Conservation (phyloP, 75 land plant genomes). For the Cunninghamia lanceolata region DNA sequence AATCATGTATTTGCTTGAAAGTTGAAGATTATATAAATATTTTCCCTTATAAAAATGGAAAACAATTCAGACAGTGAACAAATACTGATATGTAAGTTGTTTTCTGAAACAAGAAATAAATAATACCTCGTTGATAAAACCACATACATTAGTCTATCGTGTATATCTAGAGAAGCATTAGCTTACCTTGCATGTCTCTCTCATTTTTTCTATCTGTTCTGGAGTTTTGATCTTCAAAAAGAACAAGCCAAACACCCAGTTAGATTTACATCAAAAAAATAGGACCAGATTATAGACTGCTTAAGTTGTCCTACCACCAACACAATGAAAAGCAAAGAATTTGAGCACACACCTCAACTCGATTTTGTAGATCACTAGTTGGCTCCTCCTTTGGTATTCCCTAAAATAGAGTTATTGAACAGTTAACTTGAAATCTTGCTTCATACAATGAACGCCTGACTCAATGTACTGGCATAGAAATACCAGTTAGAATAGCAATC, state of each 20-base stretch:
- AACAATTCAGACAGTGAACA: background rate
- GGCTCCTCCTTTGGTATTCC: conserved; percentile 83
- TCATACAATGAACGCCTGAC: background rate
- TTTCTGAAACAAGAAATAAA: background rate
- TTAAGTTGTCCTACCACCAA: background rate
- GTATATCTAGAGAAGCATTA: conserved; percentile 1
- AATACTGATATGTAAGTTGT: background rate
- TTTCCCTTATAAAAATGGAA: background rate
- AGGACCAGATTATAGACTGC: background rate
- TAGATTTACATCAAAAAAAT: background rate
- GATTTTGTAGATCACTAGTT: conserved; percentile 76
- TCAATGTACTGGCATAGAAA: background rate
- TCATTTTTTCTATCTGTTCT: conserved; percentile 84
- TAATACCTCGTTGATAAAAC: background rate
- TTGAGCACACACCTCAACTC: conserved; percentile 73
- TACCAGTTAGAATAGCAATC: background rate
- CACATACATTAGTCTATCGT: background rate
- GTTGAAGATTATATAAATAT: background rate
- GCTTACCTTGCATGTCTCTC: conserved; percentile 83
- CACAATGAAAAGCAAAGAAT: conserved; percentile 3
- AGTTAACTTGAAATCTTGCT: conserved; percentile 4
- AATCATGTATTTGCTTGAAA: background rate
- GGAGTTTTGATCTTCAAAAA: conserved; percentile 82
- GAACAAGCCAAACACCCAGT: background rate
- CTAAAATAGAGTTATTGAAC: conserved; percentile 35